These are phyloP conservation scores for Metschnikowia santaceciliae DNA, from an alignment of 805 yeast species.

Conservation along the genomic window DNA sequence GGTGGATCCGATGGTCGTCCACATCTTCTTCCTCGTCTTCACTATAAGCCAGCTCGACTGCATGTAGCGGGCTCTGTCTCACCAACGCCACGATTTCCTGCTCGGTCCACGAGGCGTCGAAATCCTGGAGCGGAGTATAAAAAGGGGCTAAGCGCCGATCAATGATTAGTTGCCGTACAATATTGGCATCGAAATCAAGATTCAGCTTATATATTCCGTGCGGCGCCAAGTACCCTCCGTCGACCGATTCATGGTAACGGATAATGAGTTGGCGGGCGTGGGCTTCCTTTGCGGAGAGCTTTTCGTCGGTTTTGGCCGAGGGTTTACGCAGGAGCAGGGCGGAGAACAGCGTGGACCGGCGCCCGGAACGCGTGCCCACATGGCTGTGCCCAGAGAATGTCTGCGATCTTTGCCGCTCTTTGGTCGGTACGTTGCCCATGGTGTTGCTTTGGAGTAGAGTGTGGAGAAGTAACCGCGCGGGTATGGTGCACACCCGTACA, in stretches of 20 bases:
- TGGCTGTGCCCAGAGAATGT: conserved; percentile 8
- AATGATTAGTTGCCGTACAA: conserved; percentile 68
- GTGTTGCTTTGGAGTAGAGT: conserved; percentile 2
- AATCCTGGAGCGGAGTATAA: conserved; percentile 83
- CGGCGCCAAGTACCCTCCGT: conserved; percentile 93
- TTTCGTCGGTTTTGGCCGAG: conserved; percentile 39
- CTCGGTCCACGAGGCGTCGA: conserved; percentile 66
- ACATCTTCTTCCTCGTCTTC: conserved; percentile 58
- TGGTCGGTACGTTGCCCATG: conserved; percentile 45
- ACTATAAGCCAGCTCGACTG: conserved; percentile 44
- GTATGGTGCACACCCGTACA: neutral
- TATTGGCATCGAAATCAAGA: conserved; percentile 65
- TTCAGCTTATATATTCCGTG: conserved; percentile 81
- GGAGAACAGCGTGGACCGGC: conserved; percentile 15
- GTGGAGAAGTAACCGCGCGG: conserved; percentile 2
- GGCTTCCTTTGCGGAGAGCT: conserved; percentile 43
- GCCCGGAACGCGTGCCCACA: conserved; percentile 4
- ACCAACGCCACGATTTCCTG: conserved; percentile 53
- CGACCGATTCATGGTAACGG: conserved; percentile 66
- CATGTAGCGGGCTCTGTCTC: conserved; percentile 53
- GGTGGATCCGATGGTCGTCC: conserved; percentile 54
- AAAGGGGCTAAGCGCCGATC: conserved; percentile 82
- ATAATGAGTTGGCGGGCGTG: conserved; percentile 60
- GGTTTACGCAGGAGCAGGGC: conserved; percentile 8
- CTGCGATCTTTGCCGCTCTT: conserved; percentile 33